Evolutionary conservation across 106 monocot genomes (phyloP).

Genomic region (Vanilla planifolia): DNA sequence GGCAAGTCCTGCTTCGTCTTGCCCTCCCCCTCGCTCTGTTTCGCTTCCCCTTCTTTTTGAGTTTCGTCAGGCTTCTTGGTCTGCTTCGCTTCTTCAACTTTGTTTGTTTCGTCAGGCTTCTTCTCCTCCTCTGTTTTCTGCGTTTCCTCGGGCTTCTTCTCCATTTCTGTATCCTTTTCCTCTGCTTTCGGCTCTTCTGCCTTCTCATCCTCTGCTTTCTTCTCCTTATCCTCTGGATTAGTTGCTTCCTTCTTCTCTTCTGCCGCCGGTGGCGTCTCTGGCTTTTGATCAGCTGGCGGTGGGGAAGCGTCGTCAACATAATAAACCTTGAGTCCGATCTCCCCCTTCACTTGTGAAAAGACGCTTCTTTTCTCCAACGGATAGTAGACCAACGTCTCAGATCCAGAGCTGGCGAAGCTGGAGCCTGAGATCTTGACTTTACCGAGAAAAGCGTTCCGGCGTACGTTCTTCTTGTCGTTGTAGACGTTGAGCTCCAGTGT

Average conservation of each 20-base stretch:
- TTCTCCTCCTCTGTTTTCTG: conserved; percentile 15
- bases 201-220: conserved; percentile 21
- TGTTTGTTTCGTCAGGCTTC: conserved; percentile 14
- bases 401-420: conserved; percentile 42
- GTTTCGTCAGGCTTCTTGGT: too few species aligned
- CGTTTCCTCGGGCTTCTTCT: neutral
- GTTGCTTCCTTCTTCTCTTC: conserved; percentile 2
- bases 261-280: neutral
- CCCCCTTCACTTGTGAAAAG: conserved; percentile 89
- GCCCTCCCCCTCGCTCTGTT: too few species aligned
- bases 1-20: too few species aligned
- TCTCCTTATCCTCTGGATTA: too few species aligned
- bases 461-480: conserved; percentile 71
- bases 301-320: conserved; percentile 47
- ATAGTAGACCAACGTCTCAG: conserved; percentile 59
- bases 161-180: conserved; percentile 11
- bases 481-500: conserved; percentile 83
- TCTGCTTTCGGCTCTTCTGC: conserved; percentile 8
- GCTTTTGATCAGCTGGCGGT: neutral
- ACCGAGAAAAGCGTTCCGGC: conserved; percentile 59
- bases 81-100: conserved; percentile 25
- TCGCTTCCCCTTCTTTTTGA: too few species aligned
- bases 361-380: conserved; percentile 97
- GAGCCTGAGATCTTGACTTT: conserved; percentile 75
- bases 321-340: conserved; percentile 72